Evolutionary conservation across 208 protist species (phyloP).

Genomic region (Leishmania martiniquensis): DNA sequence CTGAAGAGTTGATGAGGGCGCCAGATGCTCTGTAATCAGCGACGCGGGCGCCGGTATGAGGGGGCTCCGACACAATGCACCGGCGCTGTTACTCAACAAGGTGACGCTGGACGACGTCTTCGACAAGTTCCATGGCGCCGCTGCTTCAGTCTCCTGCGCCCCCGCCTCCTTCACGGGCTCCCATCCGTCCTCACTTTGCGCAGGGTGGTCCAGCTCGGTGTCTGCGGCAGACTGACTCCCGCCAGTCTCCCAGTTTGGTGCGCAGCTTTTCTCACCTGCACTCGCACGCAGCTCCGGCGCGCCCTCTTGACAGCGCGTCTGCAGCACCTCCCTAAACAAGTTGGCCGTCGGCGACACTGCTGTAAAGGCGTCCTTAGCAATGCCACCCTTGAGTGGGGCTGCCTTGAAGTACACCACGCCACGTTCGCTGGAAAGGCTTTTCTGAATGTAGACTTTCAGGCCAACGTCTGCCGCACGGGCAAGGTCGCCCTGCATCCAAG

Average conservation of each 20-base stretch:
- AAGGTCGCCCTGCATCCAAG: conserved; percentile 21
- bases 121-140: not conserved
- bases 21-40: not conserved
- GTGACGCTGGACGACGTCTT: not conserved
- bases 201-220: not conserved
- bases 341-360: conserved; percentile 2
- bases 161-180: conserved; percentile 20
- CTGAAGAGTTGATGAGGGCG: not conserved
- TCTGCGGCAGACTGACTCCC: not conserved
- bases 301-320: too few relatives aligned
- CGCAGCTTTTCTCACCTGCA: not conserved
- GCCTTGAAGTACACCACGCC: conserved; percentile 18
- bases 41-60: not conserved
- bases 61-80: not conserved
- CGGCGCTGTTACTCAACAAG: not conserved
- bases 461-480: conserved; percentile 12
- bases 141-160: conserved; percentile 3
- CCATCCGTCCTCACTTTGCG: not conserved
- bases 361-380: not conserved
- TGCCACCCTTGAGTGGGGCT: not conserved
- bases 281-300: not conserved
- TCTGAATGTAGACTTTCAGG: conserved; percentile 3
- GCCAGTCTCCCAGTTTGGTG: not conserved
- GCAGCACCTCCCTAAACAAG: conserved; percentile 2
- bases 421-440: not conserved